Base-by-base conservation (phyloP, 2,329 filamentous ascomycete genomes). In the Aspergillus floridensis region DNA sequence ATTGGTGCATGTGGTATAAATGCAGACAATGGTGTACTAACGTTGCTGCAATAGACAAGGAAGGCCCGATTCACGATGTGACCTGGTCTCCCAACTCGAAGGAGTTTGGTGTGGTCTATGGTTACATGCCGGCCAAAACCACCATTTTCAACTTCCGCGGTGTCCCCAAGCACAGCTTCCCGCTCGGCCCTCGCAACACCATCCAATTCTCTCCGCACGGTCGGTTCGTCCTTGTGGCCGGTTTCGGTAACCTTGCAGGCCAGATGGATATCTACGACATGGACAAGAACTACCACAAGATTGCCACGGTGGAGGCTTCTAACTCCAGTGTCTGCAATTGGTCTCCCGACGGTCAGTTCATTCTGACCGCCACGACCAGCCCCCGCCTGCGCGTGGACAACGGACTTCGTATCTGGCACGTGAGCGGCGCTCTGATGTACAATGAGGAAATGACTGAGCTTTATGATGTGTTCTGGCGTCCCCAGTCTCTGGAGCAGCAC, bases 121-220 rank as follows among this genome's bases (percentile, higher is more conserved):
- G 95, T 62, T 98, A 91, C 77, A 98, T 97, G 92, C 95, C 95
- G n/a, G 91, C 95, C 58, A 98, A 98, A 84, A 95, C 93, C 3
- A 97, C 93, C 67, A 95, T 99, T 67, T 99, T 98, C 85, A 97
- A 97, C 76, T 86, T 89, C 69, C 88, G 91, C 64, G 95, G 91
- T 63, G 85, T 92, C 60, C 83, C 89, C 21, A 89, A 89, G 59
- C 91, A 97, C 78, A 91, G 84, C 60, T 97, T 99, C 78, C 86
- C 92, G 54, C 84, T 97, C 56, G 89, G 83, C 3, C 95, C 95
- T 12, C 89, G 95, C 71, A 99, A 99, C 79, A 98, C 93, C 54
- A 95, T 98, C 72, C 83, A 88, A 54, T 99, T 97, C 79, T 98
- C 93, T 12, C 93, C 95, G 16, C 92, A 91, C 63, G 93, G 93